These are phyloP conservation scores for Warburgia ugandensis DNA, from an alignment of 164 flowering plant species.

Conservation along the genomic window DNA sequence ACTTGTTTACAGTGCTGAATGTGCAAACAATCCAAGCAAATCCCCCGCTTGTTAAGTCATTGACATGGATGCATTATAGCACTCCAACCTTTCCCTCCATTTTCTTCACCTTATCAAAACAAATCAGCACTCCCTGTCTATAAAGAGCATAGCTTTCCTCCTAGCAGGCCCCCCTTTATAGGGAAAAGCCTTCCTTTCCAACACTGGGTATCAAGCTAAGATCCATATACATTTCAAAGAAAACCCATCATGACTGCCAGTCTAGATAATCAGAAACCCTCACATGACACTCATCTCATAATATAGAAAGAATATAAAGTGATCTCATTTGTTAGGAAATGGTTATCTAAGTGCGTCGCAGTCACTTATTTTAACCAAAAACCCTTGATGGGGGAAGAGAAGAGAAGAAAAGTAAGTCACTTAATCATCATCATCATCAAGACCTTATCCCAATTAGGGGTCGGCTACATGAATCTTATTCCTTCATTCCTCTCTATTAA, in stretches of 20 bases:
- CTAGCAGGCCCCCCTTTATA: not conserved
- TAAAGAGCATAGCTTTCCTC: not conserved
- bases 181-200: constrained; percentile 8
- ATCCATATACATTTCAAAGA: constrained; percentile 7
- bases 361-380: constrained; percentile 18
- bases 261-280: not conserved
- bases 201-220: constrained; percentile 6
- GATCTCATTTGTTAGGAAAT: constrained; percentile 12
- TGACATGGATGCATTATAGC: constrained; percentile 23
- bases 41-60: constrained; percentile 15
- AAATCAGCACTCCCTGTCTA: constrained; percentile 4
- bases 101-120: not conserved
- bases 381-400: constrained; percentile 19
- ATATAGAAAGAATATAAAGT: too few species aligned
- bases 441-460: too few species aligned
- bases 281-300: too few species aligned
- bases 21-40: constrained; percentile 11
- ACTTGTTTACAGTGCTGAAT: constrained; percentile 6
- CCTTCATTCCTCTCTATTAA: too few species aligned
- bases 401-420: constrained; percentile 11
- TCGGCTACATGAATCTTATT: too few species aligned
- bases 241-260: constrained; percentile 13
- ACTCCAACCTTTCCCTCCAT: constrained; percentile 5
- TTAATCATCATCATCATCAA: too few species aligned
- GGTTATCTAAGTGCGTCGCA: constrained; percentile 8